Base-by-base conservation (phyloP, 257 asterid species). In the Capsicum baccatum region DNA sequence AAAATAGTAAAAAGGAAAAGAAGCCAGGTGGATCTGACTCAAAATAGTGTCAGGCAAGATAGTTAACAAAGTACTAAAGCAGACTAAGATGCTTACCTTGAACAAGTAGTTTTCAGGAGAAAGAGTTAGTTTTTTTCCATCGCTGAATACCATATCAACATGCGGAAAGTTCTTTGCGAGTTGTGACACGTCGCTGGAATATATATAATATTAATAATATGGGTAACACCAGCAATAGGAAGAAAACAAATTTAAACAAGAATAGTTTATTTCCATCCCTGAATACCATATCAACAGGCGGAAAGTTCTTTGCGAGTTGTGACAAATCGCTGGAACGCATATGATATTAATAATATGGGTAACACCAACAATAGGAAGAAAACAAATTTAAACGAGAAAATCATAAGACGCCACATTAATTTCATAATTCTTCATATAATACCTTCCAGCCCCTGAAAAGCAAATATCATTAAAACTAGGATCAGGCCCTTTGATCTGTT, bases 371-470 rank as follows among this genome's bases (percentile, higher is more conserved):
- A 67, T 76, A 60, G 81, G 21, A 52, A 12, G 79, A 47, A 52
- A 59, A 68, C 9, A 56, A 42, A n/a, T 50, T 74, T 57, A 60
- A n/a, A 54, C 26, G 11, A 17, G 80, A 26, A 60, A 33, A 67
- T 66, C 54, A 35, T 47, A 21, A 39, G 14, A 16, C 39, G 16
- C 16, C 66, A 11, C 9, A 71, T 62, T 19, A 35, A 44, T 26
- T n/a, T 78, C 15, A 54, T 63, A 76, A 76, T 47, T 54, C 82
- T 26, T 33, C 33, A 2, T 76, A 52, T 19, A 87, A 73, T 91
- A 96, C 99, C 95, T 96, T 89, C 93, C 97, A 87, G 98, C 97
- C 84, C 98, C 97, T 78, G 98, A 90, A 89, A 96, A 96, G 89
- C 99, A 96, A 82, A 93, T 89, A 86, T 96, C 98, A 70, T 92